These are phyloP conservation scores for Schizosaccharomyces octosporus DNA, from an alignment of 805 yeast genomes.

Conservation along the genomic window DNA sequence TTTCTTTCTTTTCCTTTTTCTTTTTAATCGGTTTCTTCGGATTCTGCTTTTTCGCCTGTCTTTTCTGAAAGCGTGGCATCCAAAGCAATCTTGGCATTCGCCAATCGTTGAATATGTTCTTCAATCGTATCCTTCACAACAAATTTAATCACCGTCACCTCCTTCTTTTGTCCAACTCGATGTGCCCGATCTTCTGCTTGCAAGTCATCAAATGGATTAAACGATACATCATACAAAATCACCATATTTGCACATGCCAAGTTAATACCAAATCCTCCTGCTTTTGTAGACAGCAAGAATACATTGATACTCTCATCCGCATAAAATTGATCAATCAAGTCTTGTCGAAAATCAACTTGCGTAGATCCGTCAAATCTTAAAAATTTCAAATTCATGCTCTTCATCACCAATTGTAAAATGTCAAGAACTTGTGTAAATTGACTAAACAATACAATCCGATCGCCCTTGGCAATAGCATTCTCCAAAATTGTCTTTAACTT, in stretches of 20 bases:
- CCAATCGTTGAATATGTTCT: conserved; percentile 38
- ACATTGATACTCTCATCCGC: conserved; percentile 64
- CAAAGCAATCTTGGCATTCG: conserved; percentile 71
- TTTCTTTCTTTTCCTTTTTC: background rate
- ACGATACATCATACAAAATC: conserved; percentile 74
- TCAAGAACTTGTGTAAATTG: conserved; percentile 82
- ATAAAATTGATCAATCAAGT: conserved; percentile 67
- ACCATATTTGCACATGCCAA: conserved; percentile 86
- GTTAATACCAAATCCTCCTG: conserved; percentile 97
- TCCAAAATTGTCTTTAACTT: conserved; percentile 34
- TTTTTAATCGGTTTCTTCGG: conserved; percentile 10
- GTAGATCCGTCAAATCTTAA: conserved; percentile 80
- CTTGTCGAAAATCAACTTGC: conserved; percentile 78
- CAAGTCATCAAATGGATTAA: conserved; percentile 93
- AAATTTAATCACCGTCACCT: conserved; percentile 58
- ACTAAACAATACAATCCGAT: conserved; percentile 62
- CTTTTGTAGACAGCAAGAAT: conserved; percentile 74
- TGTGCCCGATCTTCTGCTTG: conserved; percentile 98
- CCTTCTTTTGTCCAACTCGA: conserved; percentile 79
- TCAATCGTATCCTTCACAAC: conserved; percentile 59
- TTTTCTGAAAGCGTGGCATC: conserved; percentile 28
- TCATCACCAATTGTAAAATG: conserved; percentile 53
- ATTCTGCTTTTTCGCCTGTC: conserved; percentile 8
- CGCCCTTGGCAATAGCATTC: conserved; percentile 28
- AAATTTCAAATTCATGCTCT: conserved; percentile 40